Evolutionary conservation across 352 stramenopile genomes (phyloP), one percentile per base, ranked within the genome.

Genomic region (Peronospora tabacina): DNA sequence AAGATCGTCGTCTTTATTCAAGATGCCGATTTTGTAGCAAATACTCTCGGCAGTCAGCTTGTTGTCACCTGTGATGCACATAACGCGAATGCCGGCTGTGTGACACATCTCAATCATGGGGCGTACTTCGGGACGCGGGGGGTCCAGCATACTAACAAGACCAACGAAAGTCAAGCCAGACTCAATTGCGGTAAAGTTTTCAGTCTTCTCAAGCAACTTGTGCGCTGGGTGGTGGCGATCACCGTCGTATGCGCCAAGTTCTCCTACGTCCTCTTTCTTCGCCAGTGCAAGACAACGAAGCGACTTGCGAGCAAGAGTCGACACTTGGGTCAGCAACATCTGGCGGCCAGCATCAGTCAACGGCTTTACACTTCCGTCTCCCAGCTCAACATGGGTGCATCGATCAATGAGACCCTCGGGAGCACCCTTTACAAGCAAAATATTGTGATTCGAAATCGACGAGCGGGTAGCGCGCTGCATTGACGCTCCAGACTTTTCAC

Each of bases 51-150:
- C 97, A 37, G 97, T 99, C 43, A 98, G 78, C 64, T 96, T 95
- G 63, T 96, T 96, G 84, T 99, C 97, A 40, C 97, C 97, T 8
- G 97, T 99, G 57, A 99, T 99, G 68, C 99, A 97, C 41, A 99
- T 98, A 10, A 99, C 96, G 33, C 96, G 84, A 52, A 99, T 97
- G 30, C 97, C 97, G 2, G 96, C 97, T 15, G 84, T 82, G 49
- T 95, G 78, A 72, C 96, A 99, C 56, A 79, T 80, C 42, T 87
- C 70, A 62, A 99, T 99, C 66, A 96, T 97, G 1, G 91, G 75
- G 4, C 80, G 87, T 15, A 98, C 96, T 64, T 99, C 96, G 26
- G 93, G 92, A 26, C 97, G 86, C 5, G 97, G 95, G 1, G 97
- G 97, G 69, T 99, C 97, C 40, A 98, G 90, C 71, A 99, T 99